phyloP scores from a whole-genome alignment of 768 basidiomycete genomes.

The Tulasnella sp. region DNA sequence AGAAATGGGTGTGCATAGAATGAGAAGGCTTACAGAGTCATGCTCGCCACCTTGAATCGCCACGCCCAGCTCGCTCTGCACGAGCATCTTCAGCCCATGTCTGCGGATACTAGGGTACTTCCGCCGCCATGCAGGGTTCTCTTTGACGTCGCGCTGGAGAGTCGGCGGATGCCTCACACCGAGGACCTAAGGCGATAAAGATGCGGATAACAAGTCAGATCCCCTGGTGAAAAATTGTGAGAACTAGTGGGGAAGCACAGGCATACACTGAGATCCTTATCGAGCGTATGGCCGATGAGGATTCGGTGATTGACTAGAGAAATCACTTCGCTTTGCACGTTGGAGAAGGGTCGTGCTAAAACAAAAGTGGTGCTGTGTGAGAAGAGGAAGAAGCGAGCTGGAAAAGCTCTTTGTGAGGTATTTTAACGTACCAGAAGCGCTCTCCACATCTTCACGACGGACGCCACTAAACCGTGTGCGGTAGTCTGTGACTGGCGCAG shows the following conservation, averaged over 20 bases:
- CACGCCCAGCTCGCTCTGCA: constrained; percentile 64
- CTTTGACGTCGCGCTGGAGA: too few species aligned
- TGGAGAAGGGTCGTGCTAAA: constrained; percentile 65
- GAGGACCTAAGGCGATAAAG: too few species aligned
- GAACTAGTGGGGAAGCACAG: too few species aligned
- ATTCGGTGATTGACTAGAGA: constrained; percentile 66
- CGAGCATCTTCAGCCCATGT: constrained; percentile 67
- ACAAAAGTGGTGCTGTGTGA: too few species aligned
- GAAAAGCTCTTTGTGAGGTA: too few species aligned
- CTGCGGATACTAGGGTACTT: constrained; percentile 28
- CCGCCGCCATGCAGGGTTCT: too few species aligned
- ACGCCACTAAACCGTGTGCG: constrained; percentile 85
- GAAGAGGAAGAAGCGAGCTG: too few species aligned
- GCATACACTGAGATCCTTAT: constrained; percentile 76
- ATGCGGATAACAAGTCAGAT: too few species aligned
- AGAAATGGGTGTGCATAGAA: not conserved
- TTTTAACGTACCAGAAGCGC: constrained; percentile 34
- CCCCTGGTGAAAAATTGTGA: too few species aligned
- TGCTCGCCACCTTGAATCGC: constrained; percentile 85
- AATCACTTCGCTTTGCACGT: constrained; percentile 70
- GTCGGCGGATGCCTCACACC: too few species aligned
- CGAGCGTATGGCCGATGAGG: constrained; percentile 81
- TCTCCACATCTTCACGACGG: constrained; percentile 55
- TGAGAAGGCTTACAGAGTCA: constrained; percentile 53
- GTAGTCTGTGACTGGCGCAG: constrained; percentile 86